These are phyloP conservation scores for Umbelopsis ramanniana DNA, from an alignment of 192 early-diverging fungal genomes.

Conservation along the genomic window DNA sequence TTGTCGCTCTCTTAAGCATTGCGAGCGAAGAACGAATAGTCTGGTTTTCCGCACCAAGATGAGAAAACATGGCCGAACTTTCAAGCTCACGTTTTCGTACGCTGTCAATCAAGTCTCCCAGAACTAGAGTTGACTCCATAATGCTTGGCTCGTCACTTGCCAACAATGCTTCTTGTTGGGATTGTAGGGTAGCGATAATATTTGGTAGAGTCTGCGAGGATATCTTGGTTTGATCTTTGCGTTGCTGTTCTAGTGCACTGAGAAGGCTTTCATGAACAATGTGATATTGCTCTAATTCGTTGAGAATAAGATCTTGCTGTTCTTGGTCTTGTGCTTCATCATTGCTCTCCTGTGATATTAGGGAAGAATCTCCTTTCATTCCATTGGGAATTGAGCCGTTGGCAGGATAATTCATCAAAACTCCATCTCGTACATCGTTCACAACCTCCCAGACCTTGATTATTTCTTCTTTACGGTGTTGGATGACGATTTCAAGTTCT, in stretches of 20 bases:
- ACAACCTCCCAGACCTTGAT: slow-evolving; percentile 60
- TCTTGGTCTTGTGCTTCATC: slow-evolving; percentile 40
- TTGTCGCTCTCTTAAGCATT: background rate
- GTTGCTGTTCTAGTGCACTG: slow-evolving; percentile 49
- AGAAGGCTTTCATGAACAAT: slow-evolving; percentile 46
- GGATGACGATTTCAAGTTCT: slow-evolving; percentile 52
- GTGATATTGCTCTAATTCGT: slow-evolving; percentile 54
- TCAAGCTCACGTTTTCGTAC: slow-evolving; percentile 29
- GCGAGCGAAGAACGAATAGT: slow-evolving; percentile 3
- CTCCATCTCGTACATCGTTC: slow-evolving; percentile 45
- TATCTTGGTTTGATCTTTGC: slow-evolving; percentile 50
- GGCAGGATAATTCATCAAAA: slow-evolving; percentile 12
- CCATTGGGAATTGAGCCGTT: slow-evolving; percentile 30
- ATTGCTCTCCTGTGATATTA: slow-evolving; percentile 21
- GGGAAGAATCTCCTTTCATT: slow-evolving; percentile 12
- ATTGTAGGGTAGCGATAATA: slow-evolving; percentile 41
- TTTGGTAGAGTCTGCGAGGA: slow-evolving; percentile 42
- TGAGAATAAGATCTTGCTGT: slow-evolving; percentile 46
- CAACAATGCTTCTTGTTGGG: slow-evolving; percentile 35
- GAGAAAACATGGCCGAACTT: background rate
- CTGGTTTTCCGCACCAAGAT: background rate
- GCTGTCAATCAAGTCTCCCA: slow-evolving; percentile 41
- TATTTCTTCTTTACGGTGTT: slow-evolving; percentile 52
- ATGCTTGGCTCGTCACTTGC: slow-evolving; percentile 40
- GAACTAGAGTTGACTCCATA: slow-evolving; percentile 42